Percentiles rank a stretch among this genome's conserved stretches.
Evolutionary conservation across 805 yeast genomes (phyloP).

Genomic region (Monosporozyma yasuniensis): DNA sequence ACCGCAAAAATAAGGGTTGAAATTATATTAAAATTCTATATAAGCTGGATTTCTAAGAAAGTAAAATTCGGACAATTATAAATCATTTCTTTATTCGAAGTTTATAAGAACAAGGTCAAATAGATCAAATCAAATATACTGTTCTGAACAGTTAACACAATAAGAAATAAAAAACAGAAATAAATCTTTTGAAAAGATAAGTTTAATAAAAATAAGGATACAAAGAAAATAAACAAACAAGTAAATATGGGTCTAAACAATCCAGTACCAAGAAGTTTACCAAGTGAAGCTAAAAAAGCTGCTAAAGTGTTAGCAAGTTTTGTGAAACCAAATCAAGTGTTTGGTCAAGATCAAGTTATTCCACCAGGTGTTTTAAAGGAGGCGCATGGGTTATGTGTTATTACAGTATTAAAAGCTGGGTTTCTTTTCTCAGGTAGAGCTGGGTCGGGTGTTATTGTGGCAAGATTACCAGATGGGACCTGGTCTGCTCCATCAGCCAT

Average conservation of each 20-base stretch:
- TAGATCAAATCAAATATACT: neutral
- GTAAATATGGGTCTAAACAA: slow-evolving; percentile 67
- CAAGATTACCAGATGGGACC: slow-evolving; percentile 83
- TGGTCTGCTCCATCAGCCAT: slow-evolving; percentile 99
- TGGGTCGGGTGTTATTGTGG: slow-evolving; percentile 93
- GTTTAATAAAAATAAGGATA: neutral
- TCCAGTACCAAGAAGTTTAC: slow-evolving; percentile 85
- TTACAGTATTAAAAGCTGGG: slow-evolving; percentile 96
- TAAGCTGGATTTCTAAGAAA: neutral
- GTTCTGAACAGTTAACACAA: neutral
- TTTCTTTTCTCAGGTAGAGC: slow-evolving; percentile 95
- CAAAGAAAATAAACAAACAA: neutral
- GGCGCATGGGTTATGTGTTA: slow-evolving; percentile 86
- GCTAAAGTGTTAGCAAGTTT: slow-evolving; percentile 85
- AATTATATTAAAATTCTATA: neutral
- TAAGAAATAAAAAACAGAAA: neutral
- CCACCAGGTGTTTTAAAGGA: slow-evolving; percentile 81
- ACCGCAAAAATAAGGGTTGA: neutral
- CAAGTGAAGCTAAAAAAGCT: slow-evolving; percentile 82
- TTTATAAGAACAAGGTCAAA: neutral
- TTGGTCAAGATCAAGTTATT: slow-evolving; percentile 81
- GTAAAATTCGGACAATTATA: neutral
- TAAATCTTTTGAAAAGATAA: neutral
- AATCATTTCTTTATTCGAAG: neutral
- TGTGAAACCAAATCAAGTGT: slow-evolving; percentile 86